Evolutionary conservation across 495 filamentous ascomycete genomes (phyloP).

Genomic region (Chaetomium cochliodes): DNA sequence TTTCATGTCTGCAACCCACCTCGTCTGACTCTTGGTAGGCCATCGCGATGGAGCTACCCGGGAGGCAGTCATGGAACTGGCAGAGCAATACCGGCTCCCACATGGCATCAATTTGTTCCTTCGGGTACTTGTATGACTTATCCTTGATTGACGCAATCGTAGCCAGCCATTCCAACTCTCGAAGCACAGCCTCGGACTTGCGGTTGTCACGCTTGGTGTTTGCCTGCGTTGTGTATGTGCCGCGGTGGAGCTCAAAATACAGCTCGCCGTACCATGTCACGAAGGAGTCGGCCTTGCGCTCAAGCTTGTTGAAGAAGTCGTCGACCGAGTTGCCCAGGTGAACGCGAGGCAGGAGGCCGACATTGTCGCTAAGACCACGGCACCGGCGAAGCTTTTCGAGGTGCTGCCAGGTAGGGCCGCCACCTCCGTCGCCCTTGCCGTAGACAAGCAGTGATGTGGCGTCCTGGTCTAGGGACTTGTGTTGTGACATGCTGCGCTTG

Average conservation of each 20-base stretch:
- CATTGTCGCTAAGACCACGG: slow-evolving; percentile 85
- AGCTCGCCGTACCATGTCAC: slow-evolving; percentile 98
- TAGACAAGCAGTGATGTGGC: slow-evolving; percentile 85
- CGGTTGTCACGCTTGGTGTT: slow-evolving; percentile 97
- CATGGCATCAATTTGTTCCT: slow-evolving; percentile 84
- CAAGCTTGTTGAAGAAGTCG: slow-evolving; percentile 85
- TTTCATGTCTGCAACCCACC: slow-evolving; percentile 37
- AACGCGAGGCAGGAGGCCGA: slow-evolving; percentile 78
- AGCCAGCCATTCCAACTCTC: slow-evolving; percentile 85
- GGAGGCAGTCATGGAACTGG: slow-evolving; percentile 96
- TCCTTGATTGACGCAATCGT: slow-evolving; percentile 75
- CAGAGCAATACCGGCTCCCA: slow-evolving; percentile 86
- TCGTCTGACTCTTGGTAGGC: slow-evolving; percentile 90
- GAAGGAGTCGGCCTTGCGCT: slow-evolving; percentile 73
- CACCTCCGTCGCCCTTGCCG: slow-evolving; percentile 94
- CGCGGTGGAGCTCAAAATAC: slow-evolving; percentile 94
- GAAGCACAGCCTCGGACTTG: slow-evolving; percentile 75
- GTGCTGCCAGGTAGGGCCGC: slow-evolving; percentile 90
- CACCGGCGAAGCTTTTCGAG: slow-evolving; percentile 94
- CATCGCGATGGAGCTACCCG: slow-evolving; percentile 96
- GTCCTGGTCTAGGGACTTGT: slow-evolving; percentile 93
- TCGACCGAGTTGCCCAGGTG: slow-evolving; percentile 93
- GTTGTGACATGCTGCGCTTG: slow-evolving; percentile 82
- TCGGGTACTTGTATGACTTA: slow-evolving; percentile 81
- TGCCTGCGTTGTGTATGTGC: slow-evolving; percentile 94